A percentile compares a stretch with the other conserved stretches of the same genome.
Evolutionary conservation across 164 flowering plant species (phyloP).

Genomic region (Saururus chinensis): DNA sequence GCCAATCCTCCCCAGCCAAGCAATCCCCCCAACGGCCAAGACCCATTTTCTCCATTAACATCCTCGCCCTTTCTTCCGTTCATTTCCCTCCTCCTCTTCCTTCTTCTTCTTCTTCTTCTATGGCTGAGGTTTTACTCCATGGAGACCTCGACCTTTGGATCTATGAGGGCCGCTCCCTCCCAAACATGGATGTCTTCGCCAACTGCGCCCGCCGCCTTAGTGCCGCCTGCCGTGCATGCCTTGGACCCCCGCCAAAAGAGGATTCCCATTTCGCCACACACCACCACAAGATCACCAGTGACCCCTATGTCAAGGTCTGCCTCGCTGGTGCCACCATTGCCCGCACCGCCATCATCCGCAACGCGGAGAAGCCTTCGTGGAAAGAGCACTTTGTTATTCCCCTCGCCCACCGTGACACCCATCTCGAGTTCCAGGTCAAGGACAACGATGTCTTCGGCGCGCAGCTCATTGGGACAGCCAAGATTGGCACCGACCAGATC

Average conservation of each 20-base stretch:
- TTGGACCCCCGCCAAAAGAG: slow-evolving; percentile 3
- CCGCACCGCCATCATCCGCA: slow-evolving; percentile 49
- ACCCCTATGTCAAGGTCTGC: slow-evolving; percentile 62
- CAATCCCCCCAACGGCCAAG: too few relatives aligned
- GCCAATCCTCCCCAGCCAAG: too few relatives aligned
- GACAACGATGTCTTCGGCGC: slow-evolving; percentile 79
- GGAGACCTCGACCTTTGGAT: slow-evolving; percentile 71
- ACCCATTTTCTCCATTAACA: too few relatives aligned
- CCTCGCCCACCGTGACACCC: slow-evolving; percentile 9
- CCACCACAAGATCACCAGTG: slow-evolving; percentile 50
- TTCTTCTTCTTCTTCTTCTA: slow-evolving; percentile 2
- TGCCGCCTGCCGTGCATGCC: slow-evolving; percentile 1
- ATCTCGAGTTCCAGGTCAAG: slow-evolving; percentile 58
- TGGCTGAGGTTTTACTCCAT: slow-evolving; percentile 30
- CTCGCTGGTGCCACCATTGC: slow-evolving; percentile 65
- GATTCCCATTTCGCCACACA: slow-evolving; percentile 6
- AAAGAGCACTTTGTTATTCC: slow-evolving; percentile 38
- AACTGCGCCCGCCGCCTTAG: slow-evolving; percentile 14
- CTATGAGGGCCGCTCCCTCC: slow-evolving; percentile 41
- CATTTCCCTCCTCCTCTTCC: too few relatives aligned
- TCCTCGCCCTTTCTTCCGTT: too few relatives aligned
- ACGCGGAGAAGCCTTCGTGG: slow-evolving; percentile 58
- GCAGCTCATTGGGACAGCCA: slow-evolving; percentile 45
- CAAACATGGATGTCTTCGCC: slow-evolving; percentile 20
- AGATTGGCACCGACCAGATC: slow-evolving; percentile 29